Percentiles rank a stretch among this genome's conserved stretches.
Conservation (phyloP, 164 flowering plant genomes). For the Sedum album region DNA sequence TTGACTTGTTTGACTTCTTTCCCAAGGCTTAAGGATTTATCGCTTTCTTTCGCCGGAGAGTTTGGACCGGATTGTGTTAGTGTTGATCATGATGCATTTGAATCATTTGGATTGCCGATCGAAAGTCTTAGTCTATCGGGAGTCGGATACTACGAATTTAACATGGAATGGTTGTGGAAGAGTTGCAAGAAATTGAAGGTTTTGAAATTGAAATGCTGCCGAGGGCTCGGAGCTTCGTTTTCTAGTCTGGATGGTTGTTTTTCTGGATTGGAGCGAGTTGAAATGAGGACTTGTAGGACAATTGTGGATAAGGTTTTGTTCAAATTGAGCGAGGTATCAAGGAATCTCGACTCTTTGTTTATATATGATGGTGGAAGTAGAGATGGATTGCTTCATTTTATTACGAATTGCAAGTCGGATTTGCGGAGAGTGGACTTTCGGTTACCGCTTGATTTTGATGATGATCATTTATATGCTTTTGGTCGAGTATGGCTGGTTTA, state of each 20-base stretch:
- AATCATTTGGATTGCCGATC: conserved; percentile 33
- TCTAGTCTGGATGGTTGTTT: conserved; percentile 26
- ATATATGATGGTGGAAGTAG: conserved; percentile 69
- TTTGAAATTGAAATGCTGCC: conserved; percentile 46
- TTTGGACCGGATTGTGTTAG: background rate
- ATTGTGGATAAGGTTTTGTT: conserved; percentile 43
- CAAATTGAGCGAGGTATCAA: conserved; percentile 40
- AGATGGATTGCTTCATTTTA: conserved; percentile 46
- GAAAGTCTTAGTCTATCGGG: conserved; percentile 54
- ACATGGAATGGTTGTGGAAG: conserved; percentile 61
- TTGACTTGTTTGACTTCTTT: conserved; percentile 43
- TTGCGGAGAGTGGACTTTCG: conserved; percentile 55
- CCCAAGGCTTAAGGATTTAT: conserved; percentile 30
- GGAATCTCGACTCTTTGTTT: conserved; percentile 40
- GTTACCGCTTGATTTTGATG: conserved; percentile 68
- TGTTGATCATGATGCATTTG: background rate
- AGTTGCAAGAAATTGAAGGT: conserved; percentile 39
- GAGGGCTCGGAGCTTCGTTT: conserved; percentile 43
- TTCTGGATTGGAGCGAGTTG: conserved; percentile 45
- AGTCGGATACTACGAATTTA: conserved; percentile 33
- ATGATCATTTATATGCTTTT: conserved; percentile 44
- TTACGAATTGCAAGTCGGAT: conserved; percentile 25
- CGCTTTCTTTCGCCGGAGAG: conserved; percentile 13
- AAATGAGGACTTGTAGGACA: conserved; percentile 53
- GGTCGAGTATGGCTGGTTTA: conserved; percentile 38